Percentiles rank a stretch among this genome's conserved stretches.
These are phyloP conservation scores for Perilla frutescens DNA, from an alignment of 257 asterid species.

Conservation along the genomic window DNA sequence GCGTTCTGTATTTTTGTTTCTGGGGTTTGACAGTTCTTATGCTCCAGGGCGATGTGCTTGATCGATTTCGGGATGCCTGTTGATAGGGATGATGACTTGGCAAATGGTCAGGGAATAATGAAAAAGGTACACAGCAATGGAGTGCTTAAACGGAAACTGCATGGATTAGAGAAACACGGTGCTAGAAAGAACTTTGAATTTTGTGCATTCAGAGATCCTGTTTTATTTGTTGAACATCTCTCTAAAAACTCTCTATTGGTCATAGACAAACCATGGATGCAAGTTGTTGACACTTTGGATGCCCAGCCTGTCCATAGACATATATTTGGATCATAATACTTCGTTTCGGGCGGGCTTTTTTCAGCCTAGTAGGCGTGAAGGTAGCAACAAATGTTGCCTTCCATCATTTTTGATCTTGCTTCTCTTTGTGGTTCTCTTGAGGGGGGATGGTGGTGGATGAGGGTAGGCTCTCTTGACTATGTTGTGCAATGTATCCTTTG, in stretches of 20 bases:
- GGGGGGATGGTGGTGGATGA: slow-evolving; percentile 29
- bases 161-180: slow-evolving; percentile 55
- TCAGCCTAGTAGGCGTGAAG: slow-evolving; percentile 37
- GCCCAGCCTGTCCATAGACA: slow-evolving; percentile 91
- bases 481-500: slow-evolving; percentile 69
- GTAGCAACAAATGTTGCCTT: slow-evolving; percentile 35
- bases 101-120: slow-evolving; percentile 46
- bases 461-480: slow-evolving; percentile 42
- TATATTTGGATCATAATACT: slow-evolving; percentile 71
- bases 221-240: slow-evolving; percentile 88
- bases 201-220: slow-evolving; percentile 73
- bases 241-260: slow-evolving; percentile 79
- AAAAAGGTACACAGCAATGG: slow-evolving; percentile 59
- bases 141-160: slow-evolving; percentile 64
- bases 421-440: slow-evolving; percentile 27
- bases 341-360: slow-evolving; percentile 29
- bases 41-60: slow-evolving; percentile 78
- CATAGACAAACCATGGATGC: slow-evolving; percentile 90
- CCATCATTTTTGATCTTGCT: slow-evolving; percentile 43
- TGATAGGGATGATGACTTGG: slow-evolving; percentile 55
- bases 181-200: slow-evolving; percentile 73
- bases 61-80: slow-evolving; percentile 88
- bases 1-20: slow-evolving; percentile 12
- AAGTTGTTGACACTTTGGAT: slow-evolving; percentile 74
- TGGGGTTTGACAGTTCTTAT: slow-evolving; percentile 26